These are phyloP conservation scores for Aspergillus fumigatus DNA, from an alignment of 2,329 filamentous ascomycete genomes.

Conservation along the genomic window DNA sequence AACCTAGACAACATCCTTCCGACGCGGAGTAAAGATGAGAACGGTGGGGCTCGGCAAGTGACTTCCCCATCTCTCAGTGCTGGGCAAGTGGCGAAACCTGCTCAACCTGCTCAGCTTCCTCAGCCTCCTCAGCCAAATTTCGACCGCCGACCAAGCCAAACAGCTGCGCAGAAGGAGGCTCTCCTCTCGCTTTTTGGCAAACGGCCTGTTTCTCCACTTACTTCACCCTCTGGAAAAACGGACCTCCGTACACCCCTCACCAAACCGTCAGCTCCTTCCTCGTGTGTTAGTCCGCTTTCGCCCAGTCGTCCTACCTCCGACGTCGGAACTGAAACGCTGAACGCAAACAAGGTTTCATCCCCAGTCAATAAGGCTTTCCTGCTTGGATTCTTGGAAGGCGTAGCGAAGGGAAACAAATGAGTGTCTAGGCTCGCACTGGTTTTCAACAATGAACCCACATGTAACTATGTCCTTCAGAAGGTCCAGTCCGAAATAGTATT, in stretches of 20 bases:
- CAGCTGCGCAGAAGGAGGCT: slow-evolving; percentile 44
- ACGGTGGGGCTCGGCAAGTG: slow-evolving; percentile 13
- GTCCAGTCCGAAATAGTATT: neutral
- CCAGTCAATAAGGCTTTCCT: slow-evolving; percentile 72
- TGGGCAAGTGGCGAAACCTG: slow-evolving; percentile 12
- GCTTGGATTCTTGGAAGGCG: slow-evolving; percentile 65
- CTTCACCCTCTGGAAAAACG: slow-evolving; percentile 16
- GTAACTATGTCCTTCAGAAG: neutral
- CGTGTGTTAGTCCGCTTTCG: slow-evolving; percentile 28
- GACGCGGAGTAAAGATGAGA: slow-evolving; percentile 20
- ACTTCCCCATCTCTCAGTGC: slow-evolving; percentile 4
- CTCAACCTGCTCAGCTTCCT: too few relatives aligned
- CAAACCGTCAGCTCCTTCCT: slow-evolving; percentile 19
- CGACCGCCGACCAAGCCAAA: slow-evolving; percentile 39
- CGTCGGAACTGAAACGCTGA: slow-evolving; percentile 47
- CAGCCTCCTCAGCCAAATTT: slow-evolving; percentile 18
- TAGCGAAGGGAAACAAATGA: slow-evolving; percentile 42
- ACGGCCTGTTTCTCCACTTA: slow-evolving; percentile 24
- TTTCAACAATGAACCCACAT: neutral
- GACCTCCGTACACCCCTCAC: slow-evolving; percentile 17
- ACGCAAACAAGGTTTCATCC: slow-evolving; percentile 45
- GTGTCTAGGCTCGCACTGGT: neutral
- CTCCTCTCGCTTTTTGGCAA: slow-evolving; percentile 62
- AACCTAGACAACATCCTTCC: slow-evolving; percentile 28
- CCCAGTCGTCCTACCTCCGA: slow-evolving; percentile 20